phyloP scores from a whole-genome alignment of 2,329 filamentous ascomycete genomes.

The Aspergillus thermomutatus region DNA sequence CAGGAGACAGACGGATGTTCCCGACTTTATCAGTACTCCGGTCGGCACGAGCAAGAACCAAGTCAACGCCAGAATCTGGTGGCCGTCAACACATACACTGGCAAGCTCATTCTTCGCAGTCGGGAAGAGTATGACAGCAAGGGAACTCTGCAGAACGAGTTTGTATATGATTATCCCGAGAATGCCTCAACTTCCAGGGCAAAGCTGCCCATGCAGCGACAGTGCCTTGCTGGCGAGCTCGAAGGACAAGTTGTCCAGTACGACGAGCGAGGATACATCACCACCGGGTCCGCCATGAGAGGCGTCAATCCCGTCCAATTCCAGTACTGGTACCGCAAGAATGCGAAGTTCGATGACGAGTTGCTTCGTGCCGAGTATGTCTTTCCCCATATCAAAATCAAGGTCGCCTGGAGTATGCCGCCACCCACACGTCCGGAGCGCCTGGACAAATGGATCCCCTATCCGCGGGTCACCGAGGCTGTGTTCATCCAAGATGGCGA shows the following conservation, averaged over 20 bases:
- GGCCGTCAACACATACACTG: slow-evolving; percentile 47
- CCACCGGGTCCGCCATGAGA: slow-evolving; percentile 52
- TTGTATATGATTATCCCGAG: slow-evolving; percentile 45
- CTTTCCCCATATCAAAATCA: slow-evolving; percentile 52
- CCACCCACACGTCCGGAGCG: slow-evolving; percentile 50
- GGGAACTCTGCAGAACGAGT: slow-evolving; percentile 39
- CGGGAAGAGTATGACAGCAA: slow-evolving; percentile 46
- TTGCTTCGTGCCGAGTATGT: slow-evolving; percentile 55
- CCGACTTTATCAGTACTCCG: slow-evolving; percentile 40
- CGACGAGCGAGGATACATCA: slow-evolving; percentile 52
- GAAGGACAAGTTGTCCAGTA: slow-evolving; percentile 50
- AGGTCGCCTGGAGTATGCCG: slow-evolving; percentile 55
- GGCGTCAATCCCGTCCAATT: slow-evolving; percentile 52
- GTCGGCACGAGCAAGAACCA: slow-evolving; percentile 40
- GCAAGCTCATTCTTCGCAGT: slow-evolving; percentile 43
- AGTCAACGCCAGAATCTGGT: slow-evolving; percentile 31
- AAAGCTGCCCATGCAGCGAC: slow-evolving; percentile 45
- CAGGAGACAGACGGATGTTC: slow-evolving; percentile 34
- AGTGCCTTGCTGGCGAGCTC: slow-evolving; percentile 46
- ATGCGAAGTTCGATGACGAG: slow-evolving; percentile 52
- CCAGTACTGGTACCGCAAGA: slow-evolving; percentile 54
- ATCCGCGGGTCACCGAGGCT: slow-evolving; percentile 54
- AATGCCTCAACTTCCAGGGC: slow-evolving; percentile 17
- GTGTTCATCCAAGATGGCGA: slow-evolving; percentile 53
- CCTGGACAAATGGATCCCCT: slow-evolving; percentile 54